Conservation (phyloP, 1,284 basidiomycete genomes). For the Sporisorium exsertum region DNA sequence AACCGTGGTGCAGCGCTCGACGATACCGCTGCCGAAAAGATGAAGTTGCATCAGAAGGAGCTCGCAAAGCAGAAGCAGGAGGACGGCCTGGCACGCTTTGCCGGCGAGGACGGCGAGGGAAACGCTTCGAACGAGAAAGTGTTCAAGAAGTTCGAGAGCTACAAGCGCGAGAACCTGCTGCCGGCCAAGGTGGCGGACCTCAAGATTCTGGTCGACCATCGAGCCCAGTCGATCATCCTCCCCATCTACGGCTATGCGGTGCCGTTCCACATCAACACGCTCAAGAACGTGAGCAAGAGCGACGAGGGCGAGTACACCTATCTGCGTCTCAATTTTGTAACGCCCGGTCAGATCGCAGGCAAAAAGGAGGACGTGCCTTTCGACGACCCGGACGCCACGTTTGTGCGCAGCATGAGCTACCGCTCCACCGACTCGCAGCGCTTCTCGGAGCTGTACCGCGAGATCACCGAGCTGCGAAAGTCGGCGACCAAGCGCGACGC, state of each 20-base stretch:
- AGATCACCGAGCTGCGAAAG: conserved; percentile 95
- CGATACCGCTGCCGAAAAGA: conserved; percentile 78
- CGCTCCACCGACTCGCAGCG: conserved; percentile 89
- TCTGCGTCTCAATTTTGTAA: conserved; percentile 97
- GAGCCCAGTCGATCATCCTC: conserved; percentile 87
- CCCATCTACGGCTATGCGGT: conserved; percentile 96
- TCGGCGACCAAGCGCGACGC: conserved; percentile 96
- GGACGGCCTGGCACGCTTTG: conserved; percentile 85
- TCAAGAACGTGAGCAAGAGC: conserved; percentile 97
- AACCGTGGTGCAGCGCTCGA: conserved; percentile 82
- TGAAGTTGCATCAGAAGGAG: conserved; percentile 89
- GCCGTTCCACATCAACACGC: conserved; percentile 97
- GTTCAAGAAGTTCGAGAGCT: conserved; percentile 96
- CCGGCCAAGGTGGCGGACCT: conserved; percentile 73
- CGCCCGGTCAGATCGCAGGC: conserved; percentile 94
- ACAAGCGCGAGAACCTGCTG: conserved; percentile 90
- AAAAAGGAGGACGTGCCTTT: conserved; percentile 99
- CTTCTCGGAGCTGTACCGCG: conserved; percentile 87
- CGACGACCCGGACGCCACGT: conserved; percentile 95
- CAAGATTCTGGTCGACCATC: conserved; percentile 90
- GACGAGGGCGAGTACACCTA: conserved; percentile 96
- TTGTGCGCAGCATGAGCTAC: conserved; percentile 94
- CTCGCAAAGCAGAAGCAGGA: conserved; percentile 83
- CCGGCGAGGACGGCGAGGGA: conserved; percentile 73
- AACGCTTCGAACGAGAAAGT: conserved; percentile 76